Percentiles rank a stretch among this genome's conserved stretches.
These are phyloP conservation scores for Tuber indicum DNA, from an alignment of 495 filamentous ascomycete genomes.

Conservation along the genomic window DNA sequence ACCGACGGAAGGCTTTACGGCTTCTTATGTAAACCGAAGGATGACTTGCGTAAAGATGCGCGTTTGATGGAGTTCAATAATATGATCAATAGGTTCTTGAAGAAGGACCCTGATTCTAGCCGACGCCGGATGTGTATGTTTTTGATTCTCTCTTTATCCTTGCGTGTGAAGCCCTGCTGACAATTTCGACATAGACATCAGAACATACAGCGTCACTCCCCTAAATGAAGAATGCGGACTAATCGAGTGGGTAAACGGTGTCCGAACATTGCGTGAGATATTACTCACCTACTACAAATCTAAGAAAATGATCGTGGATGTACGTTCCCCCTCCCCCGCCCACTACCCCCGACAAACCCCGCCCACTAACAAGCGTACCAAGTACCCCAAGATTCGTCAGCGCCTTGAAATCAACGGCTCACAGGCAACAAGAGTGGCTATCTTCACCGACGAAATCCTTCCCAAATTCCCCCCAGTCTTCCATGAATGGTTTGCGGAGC, in stretches of 20 bases:
- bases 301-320: slow-evolving; percentile 56
- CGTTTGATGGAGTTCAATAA: slow-evolving; percentile 98
- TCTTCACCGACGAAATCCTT: slow-evolving; percentile 66
- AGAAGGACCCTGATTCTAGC: slow-evolving; percentile 82
- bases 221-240: slow-evolving; percentile 96
- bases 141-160: not conserved
- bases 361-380: slow-evolving; percentile 13
- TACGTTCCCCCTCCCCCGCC: slow-evolving; percentile 29
- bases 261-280: slow-evolving; percentile 89
- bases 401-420: slow-evolving; percentile 56
- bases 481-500: slow-evolving; percentile 89
- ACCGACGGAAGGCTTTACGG: slow-evolving; percentile 83
- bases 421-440: slow-evolving; percentile 45
- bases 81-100: slow-evolving; percentile 91
- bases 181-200: slow-evolving; percentile 61
- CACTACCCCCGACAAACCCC: not conserved
- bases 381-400: slow-evolving; percentile 56
- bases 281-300: slow-evolving; percentile 68
- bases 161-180: not conserved
- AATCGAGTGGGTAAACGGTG: slow-evolving; percentile 98
- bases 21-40: slow-evolving; percentile 93
- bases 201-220: slow-evolving; percentile 92
- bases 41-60: slow-evolving; percentile 93
- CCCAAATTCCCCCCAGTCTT: slow-evolving; percentile 70
- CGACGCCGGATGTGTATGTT: slow-evolving; percentile 64